Conservation (phyloP, 2,329 filamentous ascomycete genomes). For the Clonostachys rhizophaga region DNA sequence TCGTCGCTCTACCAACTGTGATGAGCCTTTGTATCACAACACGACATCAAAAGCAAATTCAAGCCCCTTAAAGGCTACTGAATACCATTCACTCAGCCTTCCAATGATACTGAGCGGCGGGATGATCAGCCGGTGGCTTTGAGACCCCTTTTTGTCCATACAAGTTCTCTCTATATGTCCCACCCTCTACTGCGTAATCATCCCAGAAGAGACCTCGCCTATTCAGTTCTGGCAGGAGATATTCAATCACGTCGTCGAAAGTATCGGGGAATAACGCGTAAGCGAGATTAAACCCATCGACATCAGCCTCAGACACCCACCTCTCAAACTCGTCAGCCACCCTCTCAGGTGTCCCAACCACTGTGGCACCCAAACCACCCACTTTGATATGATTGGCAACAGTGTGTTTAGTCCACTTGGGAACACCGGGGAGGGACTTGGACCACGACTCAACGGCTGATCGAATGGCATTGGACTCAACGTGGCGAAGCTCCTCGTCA, state of each 20-base stretch:
- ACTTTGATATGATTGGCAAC: slow-evolving; percentile 50
- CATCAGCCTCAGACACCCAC: slow-evolving; percentile 44
- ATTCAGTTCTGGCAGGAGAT: slow-evolving; percentile 6
- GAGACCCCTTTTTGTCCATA: background rate
- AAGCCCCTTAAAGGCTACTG: no score
- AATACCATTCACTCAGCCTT: background rate
- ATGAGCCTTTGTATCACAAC: no score
- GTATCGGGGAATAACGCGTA: slow-evolving; percentile 3
- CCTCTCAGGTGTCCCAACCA: slow-evolving; percentile 6
- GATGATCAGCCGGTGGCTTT: background rate
- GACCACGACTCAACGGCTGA: slow-evolving; percentile 7
- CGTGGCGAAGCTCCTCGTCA: slow-evolving; percentile 37
- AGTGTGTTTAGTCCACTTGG: slow-evolving; percentile 49
- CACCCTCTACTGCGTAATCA: slow-evolving; percentile 9
- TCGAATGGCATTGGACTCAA: slow-evolving; percentile 30
- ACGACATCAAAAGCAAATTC: no score
- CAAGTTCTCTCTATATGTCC: background rate
- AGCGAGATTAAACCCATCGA: slow-evolving; percentile 48
- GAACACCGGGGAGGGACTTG: slow-evolving; percentile 4
- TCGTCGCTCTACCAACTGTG: no score
- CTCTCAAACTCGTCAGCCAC: slow-evolving; percentile 9
- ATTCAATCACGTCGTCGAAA: slow-evolving; percentile 13
- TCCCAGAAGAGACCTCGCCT: slow-evolving; percentile 1
- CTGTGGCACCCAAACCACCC: slow-evolving; percentile 24
- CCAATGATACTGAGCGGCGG: background rate